Base-by-base conservation (phyloP, 2,329 filamentous ascomycete species). In the Arthrobotrys entomopaga region DNA sequence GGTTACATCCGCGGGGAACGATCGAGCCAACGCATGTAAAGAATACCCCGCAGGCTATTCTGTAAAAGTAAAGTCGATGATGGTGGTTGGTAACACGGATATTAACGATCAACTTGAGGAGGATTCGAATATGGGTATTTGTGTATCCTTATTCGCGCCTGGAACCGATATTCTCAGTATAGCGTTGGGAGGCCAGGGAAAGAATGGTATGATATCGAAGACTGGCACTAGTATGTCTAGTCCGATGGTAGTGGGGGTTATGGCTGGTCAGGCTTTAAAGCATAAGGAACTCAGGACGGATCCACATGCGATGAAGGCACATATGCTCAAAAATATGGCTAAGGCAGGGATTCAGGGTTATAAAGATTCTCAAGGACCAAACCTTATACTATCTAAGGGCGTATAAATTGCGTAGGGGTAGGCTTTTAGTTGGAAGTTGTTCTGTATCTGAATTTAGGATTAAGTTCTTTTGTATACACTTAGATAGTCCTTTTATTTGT, bases 61-160 rank as follows among this genome's bases (percentile, higher is more conserved):
- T 11, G 34, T 61, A 49, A 49, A 67, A 2, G 53, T 69, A 19
- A 57, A 57, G 13, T 26, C 49, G 16, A 26, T 69, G n/a, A 56
- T 69, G 24, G 29, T 22, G 8, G 65, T 69, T 3, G 65, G 65
- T 2, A 69, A 69, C 16, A 13, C 13, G 10, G 38, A 69, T 56
- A 69, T 69, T 6, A 56, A 34, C n/a, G 65, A 61, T 43, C 49
- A 49, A 26, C 16, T 57, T 11, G 38, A 46, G 1, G 22, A n/a
- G 16, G 13, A 13, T 19, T 69, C 65, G 15, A 49, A 61, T 29
- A 53, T 15, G n/a, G 65, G 57, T 16, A 3, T 3, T 7, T 60
- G 57, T 19, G 57, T 87, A 56, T 85, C 87, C 71, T 81, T 87
- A 76, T 84, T 84, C 48, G 85, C 85, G 1, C 85, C 85, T 2